Evolutionary conservation across 1,284 basidiomycete genomes (phyloP).

Genomic region (Ceratobasidium sp.): DNA sequence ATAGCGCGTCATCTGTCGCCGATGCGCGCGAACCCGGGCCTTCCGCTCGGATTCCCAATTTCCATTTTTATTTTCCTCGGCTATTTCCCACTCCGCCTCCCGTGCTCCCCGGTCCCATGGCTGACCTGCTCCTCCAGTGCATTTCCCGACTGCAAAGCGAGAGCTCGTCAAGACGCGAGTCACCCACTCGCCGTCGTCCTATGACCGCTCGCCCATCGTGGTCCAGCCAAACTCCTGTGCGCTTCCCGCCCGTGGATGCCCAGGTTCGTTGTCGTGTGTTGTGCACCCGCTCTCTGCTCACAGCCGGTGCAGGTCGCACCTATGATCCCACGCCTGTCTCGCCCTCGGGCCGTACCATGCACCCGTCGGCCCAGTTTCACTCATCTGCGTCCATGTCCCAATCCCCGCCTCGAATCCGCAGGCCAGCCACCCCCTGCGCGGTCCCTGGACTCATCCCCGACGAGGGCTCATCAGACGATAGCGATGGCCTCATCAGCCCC

Average conservation of each 20-base stretch:
- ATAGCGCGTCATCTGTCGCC: background rate
- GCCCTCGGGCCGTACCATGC: slow-evolving; percentile 23
- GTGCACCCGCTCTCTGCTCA: background rate
- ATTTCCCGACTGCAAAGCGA: slow-evolving; percentile 28
- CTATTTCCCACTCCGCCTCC: slow-evolving; percentile 9
- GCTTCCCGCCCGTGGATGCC: slow-evolving; percentile 72
- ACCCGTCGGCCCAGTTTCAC: slow-evolving; percentile 14
- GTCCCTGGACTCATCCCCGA: slow-evolving; percentile 26
- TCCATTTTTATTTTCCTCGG: background rate
- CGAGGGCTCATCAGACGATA: slow-evolving; percentile 34
- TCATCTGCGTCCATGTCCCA: slow-evolving; percentile 12
- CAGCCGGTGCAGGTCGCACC: slow-evolving; percentile 7
- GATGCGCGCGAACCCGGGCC: background rate
- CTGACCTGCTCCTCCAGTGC: slow-evolving; percentile 18
- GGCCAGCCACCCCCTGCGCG: slow-evolving; percentile 21
- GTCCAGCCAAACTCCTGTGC: slow-evolving; percentile 70
- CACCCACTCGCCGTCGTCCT: slow-evolving; percentile 62
- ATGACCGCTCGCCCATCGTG: slow-evolving; percentile 76
- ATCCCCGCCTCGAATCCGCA: slow-evolving; percentile 22
- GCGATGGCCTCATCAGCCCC: slow-evolving; percentile 22
- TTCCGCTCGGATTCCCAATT: background rate
- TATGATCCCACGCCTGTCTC: slow-evolving; percentile 28
- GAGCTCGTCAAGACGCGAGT: slow-evolving; percentile 41
- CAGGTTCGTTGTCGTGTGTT: slow-evolving; percentile 2
- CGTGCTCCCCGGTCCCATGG: background rate